These are phyloP conservation scores for Jacaranda copaia DNA, from an alignment of 257 asterid species.

Conservation along the genomic window DNA sequence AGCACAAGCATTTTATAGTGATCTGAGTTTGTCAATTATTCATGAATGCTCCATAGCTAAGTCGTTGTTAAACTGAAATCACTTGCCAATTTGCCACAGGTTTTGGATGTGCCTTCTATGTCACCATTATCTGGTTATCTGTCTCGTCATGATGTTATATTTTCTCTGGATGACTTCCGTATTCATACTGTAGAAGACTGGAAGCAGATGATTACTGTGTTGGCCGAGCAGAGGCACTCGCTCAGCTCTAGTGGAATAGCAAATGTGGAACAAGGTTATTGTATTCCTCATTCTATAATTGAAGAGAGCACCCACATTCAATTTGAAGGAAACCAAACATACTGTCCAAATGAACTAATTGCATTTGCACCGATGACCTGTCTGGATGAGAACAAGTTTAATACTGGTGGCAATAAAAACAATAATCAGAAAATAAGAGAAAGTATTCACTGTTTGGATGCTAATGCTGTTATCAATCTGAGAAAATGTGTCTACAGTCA, in stretches of 20 bases:
- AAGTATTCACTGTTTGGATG: slow-evolving; percentile 62
- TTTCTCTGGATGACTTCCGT: slow-evolving; percentile 62
- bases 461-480: slow-evolving; percentile 73
- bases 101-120: slow-evolving; percentile 68
- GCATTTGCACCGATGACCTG: slow-evolving; percentile 65
- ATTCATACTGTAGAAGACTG: slow-evolving; percentile 66
- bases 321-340: slow-evolving; percentile 48
- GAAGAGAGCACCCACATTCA: slow-evolving; percentile 51
- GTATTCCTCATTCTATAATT: slow-evolving; percentile 65
- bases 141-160: slow-evolving; percentile 67
- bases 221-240: slow-evolving; percentile 48
- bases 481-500: slow-evolving; percentile 59
- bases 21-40: slow-evolving; percentile 27
- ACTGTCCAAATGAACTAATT: slow-evolving; percentile 68
- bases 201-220: slow-evolving; percentile 50
- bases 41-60: slow-evolving; percentile 14
- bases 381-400: slow-evolving; percentile 39
- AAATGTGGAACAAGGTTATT: slow-evolving; percentile 62
- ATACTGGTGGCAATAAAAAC: slow-evolving; percentile 37
- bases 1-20: slow-evolving; percentile 20
- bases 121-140: slow-evolving; percentile 74
- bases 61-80: slow-evolving; percentile 28
- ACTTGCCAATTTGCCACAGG: slow-evolving; percentile 53
- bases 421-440: slow-evolving; percentile 40
- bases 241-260: slow-evolving; percentile 33